Evolutionary conservation across 768 basidiomycete species (phyloP).

Genomic region (Rickenella mellea): DNA sequence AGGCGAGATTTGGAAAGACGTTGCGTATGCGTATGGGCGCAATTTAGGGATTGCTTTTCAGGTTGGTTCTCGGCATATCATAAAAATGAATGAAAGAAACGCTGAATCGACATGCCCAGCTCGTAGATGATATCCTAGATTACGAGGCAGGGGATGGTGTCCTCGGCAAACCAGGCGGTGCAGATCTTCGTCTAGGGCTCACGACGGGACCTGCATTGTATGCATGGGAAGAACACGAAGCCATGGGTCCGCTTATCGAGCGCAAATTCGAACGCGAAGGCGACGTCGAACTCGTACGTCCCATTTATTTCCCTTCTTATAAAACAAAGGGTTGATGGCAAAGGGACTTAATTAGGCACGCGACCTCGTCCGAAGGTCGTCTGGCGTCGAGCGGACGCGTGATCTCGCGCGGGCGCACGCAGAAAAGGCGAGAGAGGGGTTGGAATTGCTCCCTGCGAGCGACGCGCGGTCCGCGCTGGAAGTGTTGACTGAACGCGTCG

Average conservation of each 20-base stretch:
- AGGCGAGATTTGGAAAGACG: conserved; percentile 79
- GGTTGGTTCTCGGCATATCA: conserved; percentile 32
- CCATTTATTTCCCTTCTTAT: not conserved
- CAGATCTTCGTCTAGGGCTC: conserved; percentile 73
- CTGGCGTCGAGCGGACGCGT: conserved; percentile 71
- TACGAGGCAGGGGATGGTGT: conserved; percentile 69
- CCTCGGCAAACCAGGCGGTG: conserved; percentile 87
- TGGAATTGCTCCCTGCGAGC: conserved; percentile 68
- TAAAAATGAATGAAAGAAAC: not conserved
- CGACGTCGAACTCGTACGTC: conserved; percentile 68
- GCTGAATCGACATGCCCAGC: conserved; percentile 31
- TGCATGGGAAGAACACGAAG: conserved; percentile 77
- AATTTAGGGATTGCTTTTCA: conserved; percentile 95
- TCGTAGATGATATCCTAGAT: conserved; percentile 93
- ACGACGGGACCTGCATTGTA: conserved; percentile 83
- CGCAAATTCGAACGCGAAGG: conserved; percentile 70
- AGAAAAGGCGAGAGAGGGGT: conserved; percentile 60
- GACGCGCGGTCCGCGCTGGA: conserved; percentile 73
- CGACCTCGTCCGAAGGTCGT: conserved; percentile 55
- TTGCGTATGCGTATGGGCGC: conserved; percentile 84
- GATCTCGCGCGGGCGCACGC: conserved; percentile 71
- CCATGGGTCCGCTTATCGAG: conserved; percentile 65
- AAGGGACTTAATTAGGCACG: conserved; percentile 38
- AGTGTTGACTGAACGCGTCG: conserved; percentile 56
- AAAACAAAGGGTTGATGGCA: not conserved